Conservation (phyloP, 1,284 basidiomycete genomes). For the Austroboletus novae-zelandiae region DNA sequence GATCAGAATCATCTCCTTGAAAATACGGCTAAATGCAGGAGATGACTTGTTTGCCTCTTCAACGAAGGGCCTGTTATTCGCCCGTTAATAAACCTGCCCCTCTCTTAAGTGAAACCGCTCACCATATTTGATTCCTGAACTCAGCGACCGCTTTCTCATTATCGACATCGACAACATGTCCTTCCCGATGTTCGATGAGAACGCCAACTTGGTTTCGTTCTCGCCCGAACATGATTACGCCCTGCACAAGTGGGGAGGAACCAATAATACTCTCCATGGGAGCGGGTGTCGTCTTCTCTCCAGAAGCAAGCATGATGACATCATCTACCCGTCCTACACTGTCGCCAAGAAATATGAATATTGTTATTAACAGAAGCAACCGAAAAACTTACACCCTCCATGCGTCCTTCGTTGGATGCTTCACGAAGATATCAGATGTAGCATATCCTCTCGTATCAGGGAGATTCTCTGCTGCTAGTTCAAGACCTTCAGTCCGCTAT, state of each 20-base stretch:
- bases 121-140: constrained; percentile 40
- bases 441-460: constrained; percentile 30
- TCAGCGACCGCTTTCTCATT: constrained; percentile 28
- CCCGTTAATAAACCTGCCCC: neutral
- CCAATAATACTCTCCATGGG: constrained; percentile 29
- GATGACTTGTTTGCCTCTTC: constrained; percentile 30
- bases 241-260: constrained; percentile 25
- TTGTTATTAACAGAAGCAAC: accelerated
- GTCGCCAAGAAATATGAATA: neutral
- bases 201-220: constrained; percentile 39
- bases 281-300: constrained; percentile 34
- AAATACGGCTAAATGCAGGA: constrained; percentile 29
- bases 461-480: constrained; percentile 29
- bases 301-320: constrained; percentile 28
- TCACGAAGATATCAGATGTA: constrained; percentile 30
- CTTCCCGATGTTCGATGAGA: constrained; percentile 36
- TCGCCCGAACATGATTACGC: constrained; percentile 41
- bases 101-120: constrained; percentile 1
- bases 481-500: constrained; percentile 9
- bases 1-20: constrained; percentile 31
- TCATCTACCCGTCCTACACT: constrained; percentile 29
- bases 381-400: constrained; percentile 24
- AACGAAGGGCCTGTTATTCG: constrained; percentile 15
- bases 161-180: constrained; percentile 26
- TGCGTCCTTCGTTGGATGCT: constrained; percentile 29